Conservation (phyloP, 352 stramenopile genomes). For the Globisporangium cylindrosporum region DNA sequence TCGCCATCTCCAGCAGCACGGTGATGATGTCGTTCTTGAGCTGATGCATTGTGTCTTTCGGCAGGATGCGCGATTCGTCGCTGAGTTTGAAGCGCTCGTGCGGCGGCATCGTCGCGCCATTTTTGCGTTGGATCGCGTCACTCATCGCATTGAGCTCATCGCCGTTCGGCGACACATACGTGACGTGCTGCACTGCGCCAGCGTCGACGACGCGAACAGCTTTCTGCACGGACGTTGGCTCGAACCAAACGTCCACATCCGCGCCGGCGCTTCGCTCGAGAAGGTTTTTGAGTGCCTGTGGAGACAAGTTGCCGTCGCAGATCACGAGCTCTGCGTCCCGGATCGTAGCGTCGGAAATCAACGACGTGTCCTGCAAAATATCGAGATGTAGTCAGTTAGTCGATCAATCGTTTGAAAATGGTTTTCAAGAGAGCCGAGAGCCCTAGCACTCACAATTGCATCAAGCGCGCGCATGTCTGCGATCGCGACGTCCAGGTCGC, state of each 20-base stretch:
- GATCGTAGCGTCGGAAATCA: constrained; percentile 46
- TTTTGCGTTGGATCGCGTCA: constrained; percentile 43
- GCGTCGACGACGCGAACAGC: constrained; percentile 58
- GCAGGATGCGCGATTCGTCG: constrained; percentile 41
- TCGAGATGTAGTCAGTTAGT: background rate
- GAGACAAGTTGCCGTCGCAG: constrained; percentile 75
- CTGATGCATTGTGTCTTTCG: constrained; percentile 40
- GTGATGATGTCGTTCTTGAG: constrained; percentile 74
- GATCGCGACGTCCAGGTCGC: constrained; percentile 83
- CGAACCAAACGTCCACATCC: constrained; percentile 67
- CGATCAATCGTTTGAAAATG: background rate
- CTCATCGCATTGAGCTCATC: constrained; percentile 76
- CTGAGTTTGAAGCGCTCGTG: constrained; percentile 56
- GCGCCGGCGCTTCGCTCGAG: constrained; percentile 41
- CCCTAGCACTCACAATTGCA: constrained; percentile 46
- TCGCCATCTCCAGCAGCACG: constrained; percentile 62
- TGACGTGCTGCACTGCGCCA: constrained; percentile 40
- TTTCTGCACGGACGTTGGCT: constrained; percentile 86
- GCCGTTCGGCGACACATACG: constrained; percentile 76
- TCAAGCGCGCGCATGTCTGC: constrained; percentile 86
- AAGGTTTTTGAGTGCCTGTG: constrained; percentile 37
- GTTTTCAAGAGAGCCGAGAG: background rate
- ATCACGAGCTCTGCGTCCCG: constrained; percentile 57
- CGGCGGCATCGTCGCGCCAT: constrained; percentile 14
- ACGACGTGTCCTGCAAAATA: constrained; percentile 33